These are phyloP conservation scores for Aspergillus sp. DNA, from an alignment of 2,329 filamentous ascomycete species.

Conservation along the genomic window DNA sequence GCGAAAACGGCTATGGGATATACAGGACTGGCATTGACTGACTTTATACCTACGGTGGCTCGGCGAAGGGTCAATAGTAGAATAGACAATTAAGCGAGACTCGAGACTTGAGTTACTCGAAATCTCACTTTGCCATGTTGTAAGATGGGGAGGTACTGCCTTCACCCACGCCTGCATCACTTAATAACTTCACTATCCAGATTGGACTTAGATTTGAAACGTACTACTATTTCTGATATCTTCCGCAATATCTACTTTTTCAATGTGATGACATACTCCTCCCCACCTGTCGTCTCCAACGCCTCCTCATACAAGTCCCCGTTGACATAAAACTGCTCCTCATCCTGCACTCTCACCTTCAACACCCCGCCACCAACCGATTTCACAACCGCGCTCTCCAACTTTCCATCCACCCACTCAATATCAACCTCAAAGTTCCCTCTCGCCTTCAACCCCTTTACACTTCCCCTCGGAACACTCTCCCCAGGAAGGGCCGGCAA, in stretches of 20 bases:
- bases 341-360: neutral
- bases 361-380: neutral
- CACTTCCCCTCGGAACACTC: conserved; percentile 27
- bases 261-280: neutral
- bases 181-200: no score
- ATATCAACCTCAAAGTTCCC: conserved; percentile 38
- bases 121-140: no score
- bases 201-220: no score
- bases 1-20: neutral
- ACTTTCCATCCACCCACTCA: conserved; percentile 24
- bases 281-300: neutral
- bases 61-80: neutral
- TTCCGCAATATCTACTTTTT: no score
- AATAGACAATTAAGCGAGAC: neutral
- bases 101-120: no score
- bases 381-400: neutral
- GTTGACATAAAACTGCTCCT: neutral
- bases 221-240: no score
- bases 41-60: neutral
- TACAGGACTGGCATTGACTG: neutral
- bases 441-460: conserved; percentile 34
- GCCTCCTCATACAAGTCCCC: neutral
- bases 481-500: conserved; percentile 35
- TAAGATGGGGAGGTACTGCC: no score
- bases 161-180: no score